Evolutionary conservation across 805 yeast genomes (phyloP), one percentile per base, ranked within the genome.

Genomic region (Cyberlindnera galapagoensis): DNA sequence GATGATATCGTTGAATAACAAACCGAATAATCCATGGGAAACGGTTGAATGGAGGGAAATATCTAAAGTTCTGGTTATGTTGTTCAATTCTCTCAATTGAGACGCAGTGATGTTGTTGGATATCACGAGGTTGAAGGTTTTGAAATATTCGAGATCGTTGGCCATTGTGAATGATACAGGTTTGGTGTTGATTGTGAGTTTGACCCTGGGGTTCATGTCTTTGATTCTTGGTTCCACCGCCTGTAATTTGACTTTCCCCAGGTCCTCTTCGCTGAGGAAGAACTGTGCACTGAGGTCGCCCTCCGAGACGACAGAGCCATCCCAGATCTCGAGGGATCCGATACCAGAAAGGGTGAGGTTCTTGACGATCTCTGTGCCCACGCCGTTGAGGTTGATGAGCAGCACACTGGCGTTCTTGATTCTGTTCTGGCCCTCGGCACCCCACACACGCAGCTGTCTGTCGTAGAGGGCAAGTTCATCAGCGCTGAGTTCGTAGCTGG

Each of bases 361-460:
- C 57, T 92, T 90, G 22, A 79, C 74, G 9, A 83, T 67, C 54
- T 90, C 98, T 11, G 78, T 74, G 6, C 94, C 94, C 7, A 84
- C 67, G 1, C 85, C 84, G 9, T 88, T 81, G 11, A 86, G 47
- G 40, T 82, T 80, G 28, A 90, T 65, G 26, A 92, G 47, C 27
- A 88, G 60, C 5, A 90, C 67, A 27, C 70, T 71, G 7, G 96
- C 79, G 13, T 77, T 71, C 22, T 92, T 69, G 63, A 90, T 73
- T 26, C 72, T 54, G 24, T 74, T 67, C 55, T 90, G 98, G 4
- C 97, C 94, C 20, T 83, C 94, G 52, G 92, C 65, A 3, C 98
- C 98, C 98, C 98, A 90, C 14, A 90, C 67, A 41, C 98, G 63
- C 42, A 90, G 88, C 58, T 90, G 98, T 38, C 98, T 73, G 57